Conservation (phyloP, 352 stramenopile species). For the Globisporangium alternatum region DNA sequence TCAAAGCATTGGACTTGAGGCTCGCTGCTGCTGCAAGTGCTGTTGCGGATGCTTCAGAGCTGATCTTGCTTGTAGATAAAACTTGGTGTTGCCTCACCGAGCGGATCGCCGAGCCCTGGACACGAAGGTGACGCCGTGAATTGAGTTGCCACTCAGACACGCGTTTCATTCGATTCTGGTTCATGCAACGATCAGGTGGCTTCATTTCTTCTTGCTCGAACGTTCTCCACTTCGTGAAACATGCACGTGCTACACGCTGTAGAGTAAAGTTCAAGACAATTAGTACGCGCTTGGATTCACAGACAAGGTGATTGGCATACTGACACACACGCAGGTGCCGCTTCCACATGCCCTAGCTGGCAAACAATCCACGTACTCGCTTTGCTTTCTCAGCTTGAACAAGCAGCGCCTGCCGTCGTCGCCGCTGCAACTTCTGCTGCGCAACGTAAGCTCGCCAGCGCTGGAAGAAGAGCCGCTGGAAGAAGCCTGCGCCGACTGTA, state of each 20-base stretch:
- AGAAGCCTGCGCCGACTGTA: constrained; percentile 13
- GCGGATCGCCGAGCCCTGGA: constrained; percentile 1
- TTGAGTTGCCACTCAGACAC: background rate
- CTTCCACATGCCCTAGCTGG: background rate
- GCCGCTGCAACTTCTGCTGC: background rate
- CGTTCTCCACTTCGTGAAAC: constrained; percentile 2
- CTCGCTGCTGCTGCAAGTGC: background rate
- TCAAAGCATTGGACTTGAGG: background rate
- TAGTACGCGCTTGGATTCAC: too few species aligned
- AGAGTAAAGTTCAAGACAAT: background rate
- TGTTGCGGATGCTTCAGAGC: background rate
- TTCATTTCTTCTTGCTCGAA: background rate
- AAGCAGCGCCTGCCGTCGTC: background rate
- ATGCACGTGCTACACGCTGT: background rate
- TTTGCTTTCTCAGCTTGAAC: background rate
- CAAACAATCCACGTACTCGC: constrained; percentile 4
- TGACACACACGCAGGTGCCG: background rate
- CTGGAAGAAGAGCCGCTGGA: constrained; percentile 19
- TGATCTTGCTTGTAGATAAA: background rate
- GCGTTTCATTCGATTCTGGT: background rate
- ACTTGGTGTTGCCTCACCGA: background rate
- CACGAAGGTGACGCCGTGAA: background rate
- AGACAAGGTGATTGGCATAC: background rate
- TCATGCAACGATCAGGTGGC: background rate
- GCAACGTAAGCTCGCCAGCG: constrained; percentile 10